A percentile compares a stretch with the other conserved stretches of the same genome.
phyloP scores from a whole-genome alignment of 306 rosid species.

The Abrus pulchellus region DNA sequence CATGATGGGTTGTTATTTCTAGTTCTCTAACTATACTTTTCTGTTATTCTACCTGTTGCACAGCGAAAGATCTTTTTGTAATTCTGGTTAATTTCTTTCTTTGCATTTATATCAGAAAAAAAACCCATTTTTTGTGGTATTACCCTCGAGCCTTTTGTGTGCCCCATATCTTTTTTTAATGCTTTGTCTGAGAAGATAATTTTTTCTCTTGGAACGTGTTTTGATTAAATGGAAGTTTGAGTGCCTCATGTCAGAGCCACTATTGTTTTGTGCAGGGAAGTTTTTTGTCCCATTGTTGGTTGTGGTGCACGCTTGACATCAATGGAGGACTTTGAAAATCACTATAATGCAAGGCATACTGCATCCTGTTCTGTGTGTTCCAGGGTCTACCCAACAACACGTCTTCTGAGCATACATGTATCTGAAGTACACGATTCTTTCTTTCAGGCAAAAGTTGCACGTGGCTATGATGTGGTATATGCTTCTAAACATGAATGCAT shows the following conservation, averaged over 20 bases:
- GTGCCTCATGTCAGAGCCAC: constrained; percentile 31
- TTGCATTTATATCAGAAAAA: neutral
- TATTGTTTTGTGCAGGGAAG: constrained; percentile 58
- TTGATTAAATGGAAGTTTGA: constrained; percentile 14
- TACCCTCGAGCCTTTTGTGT: neutral
- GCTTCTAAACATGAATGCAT: constrained; percentile 3
- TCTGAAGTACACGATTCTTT: constrained; percentile 95
- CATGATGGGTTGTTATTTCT: constrained; percentile 31
- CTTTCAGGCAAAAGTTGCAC: constrained; percentile 94
- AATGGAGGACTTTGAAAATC: constrained; percentile 87
- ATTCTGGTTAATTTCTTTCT: neutral
- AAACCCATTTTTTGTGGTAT: constrained; percentile 18
- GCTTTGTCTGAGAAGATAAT: neutral
- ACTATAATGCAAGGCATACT: constrained; percentile 85
- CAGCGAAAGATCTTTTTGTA: neutral
- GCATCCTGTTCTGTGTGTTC: constrained; percentile 91
- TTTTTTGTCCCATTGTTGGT: constrained; percentile 86
- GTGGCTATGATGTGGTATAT: constrained; percentile 83
- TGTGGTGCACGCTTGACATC: constrained; percentile 79
- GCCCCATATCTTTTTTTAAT: neutral
- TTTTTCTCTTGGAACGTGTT: neutral
- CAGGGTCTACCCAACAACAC: constrained; percentile 86
- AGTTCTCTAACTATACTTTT: neutral
- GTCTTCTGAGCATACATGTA: constrained; percentile 81
- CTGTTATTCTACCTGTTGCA: neutral